Base-by-base conservation (phyloP, 768 basidiomycete species). In the Termitomyces heimii region DNA sequence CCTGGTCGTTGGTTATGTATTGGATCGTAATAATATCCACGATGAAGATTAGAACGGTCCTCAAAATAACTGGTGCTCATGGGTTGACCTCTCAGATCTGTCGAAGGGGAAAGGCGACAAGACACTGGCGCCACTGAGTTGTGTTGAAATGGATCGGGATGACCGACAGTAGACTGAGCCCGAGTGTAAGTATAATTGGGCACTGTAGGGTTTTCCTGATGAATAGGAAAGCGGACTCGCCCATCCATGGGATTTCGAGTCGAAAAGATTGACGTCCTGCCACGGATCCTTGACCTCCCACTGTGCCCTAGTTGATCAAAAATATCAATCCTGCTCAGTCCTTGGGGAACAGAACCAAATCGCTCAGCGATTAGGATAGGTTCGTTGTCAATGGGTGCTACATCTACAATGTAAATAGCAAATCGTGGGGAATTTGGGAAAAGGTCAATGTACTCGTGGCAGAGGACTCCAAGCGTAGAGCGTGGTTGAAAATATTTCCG, bases 401-500 rank as follows among this genome's bases (percentile, higher is more conserved):
- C 55, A 46, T 70, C 69, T 7, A 68, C 53, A 12, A 70, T 24
- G 48, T 70, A 70, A 26, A 70, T 60, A 8, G 67, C 59, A 44
- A 65, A 67, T 7, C 60, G 55, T 9, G 67, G 62, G 16, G 69
- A 68, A 16, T 64, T 31, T 6, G 62, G 63, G 55, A 56, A 62
- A 5, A 57, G 59, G 18, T 61, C 49, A 10, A 61, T 49, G 44
- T 67, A 68, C 29, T 66, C 63, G 29, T 61, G 59, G 29, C 65
- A 66, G 9, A 66, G 63, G 28, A 62, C 42, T 3, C 54, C 63
- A 31, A 55, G 37, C 5, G 61, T 58, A n/a, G 43, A 49, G 12
- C 56, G 59, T n/a, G 51, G 58, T 24, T 46, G 18, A 46, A 66
- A 66, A 32, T 62, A 66, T 26, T 58, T 56, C 43, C 29, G 28